These are phyloP conservation scores for Eutrema yunnanense DNA, from an alignment of 345 rosid species.

Conservation along the genomic window DNA sequence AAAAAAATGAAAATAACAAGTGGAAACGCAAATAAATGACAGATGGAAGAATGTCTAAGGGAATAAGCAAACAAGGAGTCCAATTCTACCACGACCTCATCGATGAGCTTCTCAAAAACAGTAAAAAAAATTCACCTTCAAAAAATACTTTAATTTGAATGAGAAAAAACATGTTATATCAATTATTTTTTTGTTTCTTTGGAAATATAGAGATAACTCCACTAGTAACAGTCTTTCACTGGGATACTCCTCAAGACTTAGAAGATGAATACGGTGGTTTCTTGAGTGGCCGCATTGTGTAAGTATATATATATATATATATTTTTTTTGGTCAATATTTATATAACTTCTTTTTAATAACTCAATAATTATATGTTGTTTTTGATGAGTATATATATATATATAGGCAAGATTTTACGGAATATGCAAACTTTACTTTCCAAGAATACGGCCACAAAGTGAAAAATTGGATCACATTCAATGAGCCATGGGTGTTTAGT, in stretches of 20 bases:
- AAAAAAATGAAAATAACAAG: background rate
- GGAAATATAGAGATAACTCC: constrained; percentile 12
- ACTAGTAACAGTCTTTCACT: constrained; percentile 29
- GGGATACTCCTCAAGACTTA: constrained; percentile 33
- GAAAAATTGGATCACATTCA: constrained; percentile 27
- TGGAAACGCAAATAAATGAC: background rate
- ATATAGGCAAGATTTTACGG: constrained; percentile 20
- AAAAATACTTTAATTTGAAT: background rate
- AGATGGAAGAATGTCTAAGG: constrained; percentile 37
- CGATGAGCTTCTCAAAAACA: constrained; percentile 41
- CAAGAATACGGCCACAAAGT: constrained; percentile 30
- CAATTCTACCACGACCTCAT: constrained; percentile 45
- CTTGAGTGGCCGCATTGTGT: constrained; percentile 26
- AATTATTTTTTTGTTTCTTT: background rate
- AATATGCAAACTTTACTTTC: constrained; percentile 27
- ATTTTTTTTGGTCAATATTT: no score
- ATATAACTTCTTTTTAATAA: background rate
- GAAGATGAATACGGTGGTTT: constrained; percentile 37
- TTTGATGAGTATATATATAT: background rate
- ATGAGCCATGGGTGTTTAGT: constrained; percentile 34
- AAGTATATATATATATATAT: no score
- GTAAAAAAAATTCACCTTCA: background rate
- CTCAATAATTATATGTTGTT: background rate
- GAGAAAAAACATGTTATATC: background rate
- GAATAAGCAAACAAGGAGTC: constrained; percentile 39